Conservation (phyloP, 345 rosid species). For the Eucalyptus virginea region DNA sequence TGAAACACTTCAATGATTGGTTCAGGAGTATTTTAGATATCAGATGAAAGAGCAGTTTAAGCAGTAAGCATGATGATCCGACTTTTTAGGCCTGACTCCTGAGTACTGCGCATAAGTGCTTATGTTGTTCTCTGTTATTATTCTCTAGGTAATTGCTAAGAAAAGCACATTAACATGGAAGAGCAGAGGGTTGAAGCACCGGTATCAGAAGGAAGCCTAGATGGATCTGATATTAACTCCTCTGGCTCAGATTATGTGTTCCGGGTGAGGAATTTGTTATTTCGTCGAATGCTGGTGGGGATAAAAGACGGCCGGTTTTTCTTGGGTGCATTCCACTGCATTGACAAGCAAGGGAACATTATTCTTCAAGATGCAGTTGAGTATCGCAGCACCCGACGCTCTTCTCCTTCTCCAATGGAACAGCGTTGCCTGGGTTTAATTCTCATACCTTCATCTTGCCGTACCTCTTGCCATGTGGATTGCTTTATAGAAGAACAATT, state of each 20-base stretch:
- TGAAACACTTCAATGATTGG: not conserved
- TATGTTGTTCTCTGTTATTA: not conserved
- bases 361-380: slow-evolving; percentile 82
- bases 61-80: not conserved
- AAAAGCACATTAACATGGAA: slow-evolving; percentile 3
- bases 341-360: slow-evolving; percentile 91
- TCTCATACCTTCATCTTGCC: slow-evolving; percentile 59
- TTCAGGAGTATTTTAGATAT: not conserved
- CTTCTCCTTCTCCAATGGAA: slow-evolving; percentile 83
- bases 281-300: slow-evolving; percentile 69
- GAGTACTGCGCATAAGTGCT: not conserved
- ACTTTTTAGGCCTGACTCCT: not conserved
- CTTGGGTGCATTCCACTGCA: slow-evolving; percentile 79
- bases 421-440: slow-evolving; percentile 83
- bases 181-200: not conserved
- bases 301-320: slow-evolving; percentile 87
- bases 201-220: slow-evolving; percentile 2
- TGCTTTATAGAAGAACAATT: slow-evolving; percentile 22
- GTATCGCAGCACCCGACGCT: slow-evolving; percentile 60
- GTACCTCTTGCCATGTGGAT: slow-evolving; percentile 57
- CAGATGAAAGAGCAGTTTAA: not conserved
- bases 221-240: slow-evolving; percentile 5
- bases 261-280: slow-evolving; percentile 45
- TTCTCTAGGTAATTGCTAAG: not conserved
- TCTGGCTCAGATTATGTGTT: slow-evolving; percentile 24